phyloP scores from a whole-genome alignment of 2,329 filamentous ascomycete species.

The Penicillium janthinellum region DNA sequence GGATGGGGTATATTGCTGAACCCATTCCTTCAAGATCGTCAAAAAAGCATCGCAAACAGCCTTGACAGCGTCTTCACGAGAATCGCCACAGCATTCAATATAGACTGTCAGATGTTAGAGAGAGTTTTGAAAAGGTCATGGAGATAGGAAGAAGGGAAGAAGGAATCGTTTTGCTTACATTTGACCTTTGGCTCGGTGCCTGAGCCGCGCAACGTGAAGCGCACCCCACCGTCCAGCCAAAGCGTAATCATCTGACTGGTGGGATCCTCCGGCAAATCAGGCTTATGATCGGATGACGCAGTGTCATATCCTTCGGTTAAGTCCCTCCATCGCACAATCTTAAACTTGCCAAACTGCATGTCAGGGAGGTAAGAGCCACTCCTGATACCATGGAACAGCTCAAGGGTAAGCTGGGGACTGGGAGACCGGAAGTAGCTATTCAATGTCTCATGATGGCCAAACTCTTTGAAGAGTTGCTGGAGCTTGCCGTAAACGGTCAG shows the following conservation, averaged over 20 bases:
- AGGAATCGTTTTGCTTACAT: constrained; percentile 34
- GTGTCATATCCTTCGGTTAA: constrained; percentile 64
- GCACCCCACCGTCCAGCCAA: constrained; percentile 57
- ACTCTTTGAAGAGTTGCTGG: constrained; percentile 57
- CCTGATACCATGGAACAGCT: constrained; percentile 59
- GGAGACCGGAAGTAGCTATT: constrained; percentile 67
- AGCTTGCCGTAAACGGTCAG: constrained; percentile 61
- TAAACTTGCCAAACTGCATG: constrained; percentile 52
- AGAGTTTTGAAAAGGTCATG: constrained; percentile 2
- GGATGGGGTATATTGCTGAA: constrained; percentile 39
- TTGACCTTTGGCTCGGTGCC: constrained; percentile 71
- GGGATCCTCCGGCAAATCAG: constrained; percentile 58
- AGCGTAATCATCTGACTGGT: constrained; percentile 65
- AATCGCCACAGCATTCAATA: constrained; percentile 45
- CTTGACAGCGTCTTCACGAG: constrained; percentile 37
- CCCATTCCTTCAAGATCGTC: constrained; percentile 43
- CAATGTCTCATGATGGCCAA: constrained; percentile 64
- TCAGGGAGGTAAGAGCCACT: constrained; percentile 46
- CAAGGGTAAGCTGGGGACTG: constrained; percentile 52
- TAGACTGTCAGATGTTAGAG: constrained; percentile 34
- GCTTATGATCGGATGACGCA: constrained; percentile 52
- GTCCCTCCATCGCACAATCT: constrained; percentile 62
- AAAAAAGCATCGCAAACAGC: constrained; percentile 42
- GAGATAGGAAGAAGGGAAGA: constrained; percentile 1
- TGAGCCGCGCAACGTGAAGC: constrained; percentile 63